Base-by-base conservation (phyloP, 2,329 filamentous ascomycete species). In the Stagonosporopsis chrysanthemi region DNA sequence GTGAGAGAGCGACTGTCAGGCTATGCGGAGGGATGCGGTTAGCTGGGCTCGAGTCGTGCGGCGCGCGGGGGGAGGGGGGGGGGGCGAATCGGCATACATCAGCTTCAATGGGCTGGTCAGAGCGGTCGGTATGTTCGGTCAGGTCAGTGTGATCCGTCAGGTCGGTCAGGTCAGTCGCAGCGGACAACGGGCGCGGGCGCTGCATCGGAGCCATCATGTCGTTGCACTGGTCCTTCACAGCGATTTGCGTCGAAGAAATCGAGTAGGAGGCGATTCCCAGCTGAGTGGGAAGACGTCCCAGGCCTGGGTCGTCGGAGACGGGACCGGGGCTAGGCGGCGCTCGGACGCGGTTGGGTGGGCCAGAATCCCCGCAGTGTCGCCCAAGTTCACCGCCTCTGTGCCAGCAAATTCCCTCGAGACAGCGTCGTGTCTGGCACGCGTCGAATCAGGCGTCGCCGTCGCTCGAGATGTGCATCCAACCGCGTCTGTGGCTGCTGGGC, bases 1-100 rank as follows among this genome's bases (percentile, higher is more conserved):
- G 58, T 69, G 57, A 75, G 72, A 42, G 71, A 73, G 29, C 56
- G 58, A 19, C 64, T 66, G 46, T 75, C 73, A 46, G 72, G 71
- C 74, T 76, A 58, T 35, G 63, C 14, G n/a, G 44, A 17, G 29
- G 41, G 39, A 40, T 23, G 23, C 22, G 31, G 58, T 69, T 66
- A 70, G 66, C 65, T 55, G 42, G 6, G 38, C 50, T 52, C 47
- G 52, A 39, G 38, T 56, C 55, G 54, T 42, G 52, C 55, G 43
- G 45, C 58, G 29, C 57, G 55, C 33, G n/a, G n/a, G n/a, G n/a
- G n/a, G n/a, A n/a, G n/a, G n/a, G n/a, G n/a, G 43, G 46, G 52
- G 53, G 33, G 55, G 45, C 55, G 28, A 26, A 44, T 33, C 29
- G 35, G 40, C 50, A 43, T 51, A 58, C 56, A 50, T 58, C 56